Evolutionary conservation across 2,329 filamentous ascomycete species (phyloP), one percentile per base, ranked within the genome.

Genomic region (Fusarium nanum): DNA sequence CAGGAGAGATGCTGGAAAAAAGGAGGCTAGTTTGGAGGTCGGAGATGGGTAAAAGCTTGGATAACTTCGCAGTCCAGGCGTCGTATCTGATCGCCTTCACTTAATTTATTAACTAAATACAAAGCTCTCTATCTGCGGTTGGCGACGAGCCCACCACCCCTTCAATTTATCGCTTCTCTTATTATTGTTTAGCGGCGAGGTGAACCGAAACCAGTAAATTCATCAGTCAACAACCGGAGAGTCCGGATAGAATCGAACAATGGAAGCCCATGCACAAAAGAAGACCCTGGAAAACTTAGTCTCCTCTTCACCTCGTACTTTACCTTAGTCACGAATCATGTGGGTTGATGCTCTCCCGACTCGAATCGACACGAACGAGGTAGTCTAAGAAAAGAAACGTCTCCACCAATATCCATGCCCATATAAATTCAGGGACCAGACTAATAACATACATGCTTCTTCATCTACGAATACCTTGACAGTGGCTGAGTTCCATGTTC

Each of bases 191-290:
- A 25, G 40, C 60, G 54, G 57, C 56, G 55, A 55, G 60, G 60
- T 48, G 34, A 37, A 70, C 68, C 56, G 59, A 75, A 75, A 67
- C 70, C 54, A 64, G 56, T 27, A 45, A 54, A 37, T 34, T 57
- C 60, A 63, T 37, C 34, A 54, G 45, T 53, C 60, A 57, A 62
- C 64, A 32, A 53, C 62, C 72, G 72, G 71, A 60, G 61, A 73
- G 52, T 64, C 73, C 68, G 68, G 56, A 58, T 67, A 37, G 32
- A 28, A 28, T 55, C 49, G 60, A 44, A 45, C 55, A 60, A 30
- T 30, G 28, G 28, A 44, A 45, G 47, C 48, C 25, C 18, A 28
- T 50, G 45, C 46, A 53, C 30, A 23, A 62, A 41, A 45, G 40
- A 50, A 59, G 56, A 59, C 56, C 59, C 64, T 56, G 46, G 56